phyloP scores from a whole-genome alignment of 2,329 filamentous ascomycete species.

The Hypoxylon rubiginosum region DNA sequence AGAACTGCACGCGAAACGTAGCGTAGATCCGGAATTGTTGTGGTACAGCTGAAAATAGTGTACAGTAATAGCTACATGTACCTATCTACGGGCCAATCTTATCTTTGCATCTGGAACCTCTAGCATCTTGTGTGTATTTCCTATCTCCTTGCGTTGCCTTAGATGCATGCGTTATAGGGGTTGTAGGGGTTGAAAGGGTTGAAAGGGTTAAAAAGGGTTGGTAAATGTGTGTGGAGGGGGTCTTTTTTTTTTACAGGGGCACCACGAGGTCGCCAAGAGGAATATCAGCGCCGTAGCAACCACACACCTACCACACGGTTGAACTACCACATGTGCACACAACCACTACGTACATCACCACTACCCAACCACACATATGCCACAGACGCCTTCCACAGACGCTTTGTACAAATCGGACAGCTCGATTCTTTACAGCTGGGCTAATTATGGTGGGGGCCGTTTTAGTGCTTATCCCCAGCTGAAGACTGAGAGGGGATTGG shows the following conservation, averaged over 20 bases:
- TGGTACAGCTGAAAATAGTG: conserved; percentile 26
- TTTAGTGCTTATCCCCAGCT: conserved; percentile 29
- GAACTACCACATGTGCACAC: not conserved
- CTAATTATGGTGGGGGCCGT: conserved; percentile 17
- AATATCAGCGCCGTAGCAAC: not conserved
- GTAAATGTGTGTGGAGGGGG: not conserved
- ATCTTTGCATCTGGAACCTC: conserved; percentile 11
- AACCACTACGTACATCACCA: no score
- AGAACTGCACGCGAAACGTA: conserved; percentile 19
- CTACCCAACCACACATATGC: not conserved
- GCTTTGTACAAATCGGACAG: not conserved
- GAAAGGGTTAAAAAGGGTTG: no score
- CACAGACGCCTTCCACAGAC: conserved; percentile 2
- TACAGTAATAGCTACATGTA: not conserved
- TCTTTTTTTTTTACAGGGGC: not conserved
- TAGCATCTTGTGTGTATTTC: not conserved
- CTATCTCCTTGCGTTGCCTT: not conserved
- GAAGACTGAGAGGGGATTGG: conserved; percentile 8
- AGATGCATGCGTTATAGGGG: conserved; percentile 7
- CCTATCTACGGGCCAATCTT: conserved; percentile 21
- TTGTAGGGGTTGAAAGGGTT: no score
- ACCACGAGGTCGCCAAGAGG: conserved; percentile 32
- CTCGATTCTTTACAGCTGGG: not conserved
- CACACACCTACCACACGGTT: not conserved
- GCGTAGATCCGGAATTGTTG: conserved; percentile 26